Conservation (phyloP, 2,329 filamentous ascomycete species). For the Aureobasidium melanogenum region DNA sequence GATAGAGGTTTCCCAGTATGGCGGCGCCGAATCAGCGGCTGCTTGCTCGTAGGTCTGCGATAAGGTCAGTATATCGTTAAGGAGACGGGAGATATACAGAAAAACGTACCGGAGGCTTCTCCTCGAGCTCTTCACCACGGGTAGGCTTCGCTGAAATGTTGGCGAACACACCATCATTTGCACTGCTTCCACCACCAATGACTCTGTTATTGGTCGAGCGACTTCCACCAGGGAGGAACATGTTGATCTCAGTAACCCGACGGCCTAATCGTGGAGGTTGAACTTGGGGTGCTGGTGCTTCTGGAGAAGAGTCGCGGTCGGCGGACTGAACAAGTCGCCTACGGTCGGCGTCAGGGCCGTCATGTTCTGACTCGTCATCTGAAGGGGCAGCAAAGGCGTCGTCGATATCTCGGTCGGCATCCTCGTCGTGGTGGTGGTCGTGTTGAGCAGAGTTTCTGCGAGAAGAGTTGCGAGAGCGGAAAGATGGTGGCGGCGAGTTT, state of each 20-base stretch:
- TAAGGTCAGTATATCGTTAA: conserved; percentile 14
- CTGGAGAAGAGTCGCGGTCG: not conserved
- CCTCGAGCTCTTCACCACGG: conserved; percentile 70
- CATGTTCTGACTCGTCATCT: conserved; percentile 60
- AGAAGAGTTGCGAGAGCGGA: conserved; percentile 75
- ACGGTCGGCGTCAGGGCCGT: conserved; percentile 64
- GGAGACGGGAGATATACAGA: not conserved
- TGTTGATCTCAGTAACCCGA: conserved; percentile 46
- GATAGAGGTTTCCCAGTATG: conserved; percentile 99
- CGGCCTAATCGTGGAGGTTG: conserved; percentile 32
- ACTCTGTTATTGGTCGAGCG: conserved; percentile 36
- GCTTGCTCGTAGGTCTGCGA: conserved; percentile 92
- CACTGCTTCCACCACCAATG: conserved; percentile 60
- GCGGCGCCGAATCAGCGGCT: conserved; percentile 87
- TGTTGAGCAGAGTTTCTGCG: conserved; percentile 45
- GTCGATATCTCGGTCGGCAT: conserved; percentile 72
- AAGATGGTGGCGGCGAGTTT: conserved; percentile 60
- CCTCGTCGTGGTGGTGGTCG: conserved; percentile 42
- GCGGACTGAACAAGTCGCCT: conserved; percentile 51
- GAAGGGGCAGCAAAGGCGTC: conserved; percentile 70
- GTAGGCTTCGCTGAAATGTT: conserved; percentile 90
- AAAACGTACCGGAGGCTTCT: conserved; percentile 76
- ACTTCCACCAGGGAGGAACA: conserved; percentile 30
- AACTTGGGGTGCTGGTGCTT: conserved; percentile 9
- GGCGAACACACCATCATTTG: conserved; percentile 91